phyloP scores from a whole-genome alignment of 495 filamentous ascomycete species.

The Antarctomyces pellizariae region DNA sequence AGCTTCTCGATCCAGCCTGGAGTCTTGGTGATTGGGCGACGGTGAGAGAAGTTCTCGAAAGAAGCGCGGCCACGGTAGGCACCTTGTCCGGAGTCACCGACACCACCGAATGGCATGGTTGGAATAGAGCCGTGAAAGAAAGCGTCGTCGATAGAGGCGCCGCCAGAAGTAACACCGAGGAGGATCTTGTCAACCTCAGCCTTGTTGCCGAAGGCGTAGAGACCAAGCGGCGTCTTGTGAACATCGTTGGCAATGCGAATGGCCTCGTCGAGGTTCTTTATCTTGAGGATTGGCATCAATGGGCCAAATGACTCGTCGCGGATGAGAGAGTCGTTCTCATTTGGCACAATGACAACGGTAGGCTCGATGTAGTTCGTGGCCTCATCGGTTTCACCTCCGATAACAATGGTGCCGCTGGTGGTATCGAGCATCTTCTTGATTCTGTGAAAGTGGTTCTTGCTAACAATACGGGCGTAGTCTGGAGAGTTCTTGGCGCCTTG shows the following conservation, averaged over 20 bases:
- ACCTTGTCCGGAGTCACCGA: constrained; percentile 67
- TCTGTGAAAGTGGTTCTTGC: constrained; percentile 52
- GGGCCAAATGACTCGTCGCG: constrained; percentile 76
- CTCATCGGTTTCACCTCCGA: constrained; percentile 67
- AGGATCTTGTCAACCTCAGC: constrained; percentile 32
- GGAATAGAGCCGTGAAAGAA: constrained; percentile 57
- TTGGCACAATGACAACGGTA: constrained; percentile 57
- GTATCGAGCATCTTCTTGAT: constrained; percentile 73
- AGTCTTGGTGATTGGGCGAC: constrained; percentile 48
- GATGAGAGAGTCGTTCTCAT: constrained; percentile 53
- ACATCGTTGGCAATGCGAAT: constrained; percentile 53
- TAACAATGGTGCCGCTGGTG: constrained; percentile 57
- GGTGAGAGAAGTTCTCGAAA: constrained; percentile 72
- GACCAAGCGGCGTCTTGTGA: constrained; percentile 52
- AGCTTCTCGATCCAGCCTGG: constrained; percentile 62
- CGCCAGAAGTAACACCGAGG: constrained; percentile 43
- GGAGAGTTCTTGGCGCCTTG: constrained; percentile 48
- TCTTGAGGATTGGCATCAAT: constrained; percentile 54
- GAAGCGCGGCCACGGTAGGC: constrained; percentile 62
- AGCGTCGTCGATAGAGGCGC: constrained; percentile 60
- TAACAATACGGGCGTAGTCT: constrained; percentile 63
- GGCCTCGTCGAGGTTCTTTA: constrained; percentile 56
- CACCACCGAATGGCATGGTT: constrained; percentile 70
- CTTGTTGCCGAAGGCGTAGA: constrained; percentile 69
- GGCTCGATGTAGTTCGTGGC: constrained; percentile 60